Percentiles rank a stretch among this genome's conserved stretches.
These are phyloP conservation scores for Oryza punctata DNA, from an alignment of 176 grass and related monocot genomes.

Conservation along the genomic window DNA sequence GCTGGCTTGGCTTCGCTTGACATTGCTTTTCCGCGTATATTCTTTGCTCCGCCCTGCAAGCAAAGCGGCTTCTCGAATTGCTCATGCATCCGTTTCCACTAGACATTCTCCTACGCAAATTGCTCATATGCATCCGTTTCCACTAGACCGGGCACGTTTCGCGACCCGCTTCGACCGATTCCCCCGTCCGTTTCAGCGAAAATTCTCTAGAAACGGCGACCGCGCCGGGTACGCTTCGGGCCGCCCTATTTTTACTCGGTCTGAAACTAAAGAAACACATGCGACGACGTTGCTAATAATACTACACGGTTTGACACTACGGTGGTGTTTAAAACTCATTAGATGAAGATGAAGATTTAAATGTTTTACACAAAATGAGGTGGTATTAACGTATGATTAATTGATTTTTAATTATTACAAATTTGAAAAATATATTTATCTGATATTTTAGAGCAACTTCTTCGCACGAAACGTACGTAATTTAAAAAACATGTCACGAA, in stretches of 20 bases:
- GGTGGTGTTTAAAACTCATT: too few relatives aligned
- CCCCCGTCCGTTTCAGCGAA: background rate
- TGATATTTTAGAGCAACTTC: too few relatives aligned
- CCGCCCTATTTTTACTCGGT: background rate
- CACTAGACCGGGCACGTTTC: background rate
- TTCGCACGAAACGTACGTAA: too few relatives aligned
- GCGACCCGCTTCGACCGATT: background rate
- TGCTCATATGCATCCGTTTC: too few relatives aligned
- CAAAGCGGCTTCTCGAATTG: constrained; percentile 14
- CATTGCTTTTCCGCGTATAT: constrained; percentile 9
- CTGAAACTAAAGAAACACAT: background rate
- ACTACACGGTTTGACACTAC: too few relatives aligned
- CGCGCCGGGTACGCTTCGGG: background rate
- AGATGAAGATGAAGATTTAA: too few relatives aligned
- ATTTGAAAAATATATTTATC: too few relatives aligned
- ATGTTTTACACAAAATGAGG: too few relatives aligned
- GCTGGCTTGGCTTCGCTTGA: background rate
- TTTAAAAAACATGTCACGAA: too few relatives aligned
- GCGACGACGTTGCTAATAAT: background rate
- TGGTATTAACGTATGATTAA: too few relatives aligned
- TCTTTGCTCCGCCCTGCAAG: constrained; percentile 40
- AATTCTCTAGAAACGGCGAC: background rate
- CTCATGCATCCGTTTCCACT: background rate
- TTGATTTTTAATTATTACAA: too few relatives aligned
- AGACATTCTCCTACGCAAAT: too few relatives aligned